Percentiles rank a stretch among this genome's conserved stretches.
phyloP scores from a whole-genome alignment of 306 rosid genomes.

The Gastrolobium bilobum region DNA sequence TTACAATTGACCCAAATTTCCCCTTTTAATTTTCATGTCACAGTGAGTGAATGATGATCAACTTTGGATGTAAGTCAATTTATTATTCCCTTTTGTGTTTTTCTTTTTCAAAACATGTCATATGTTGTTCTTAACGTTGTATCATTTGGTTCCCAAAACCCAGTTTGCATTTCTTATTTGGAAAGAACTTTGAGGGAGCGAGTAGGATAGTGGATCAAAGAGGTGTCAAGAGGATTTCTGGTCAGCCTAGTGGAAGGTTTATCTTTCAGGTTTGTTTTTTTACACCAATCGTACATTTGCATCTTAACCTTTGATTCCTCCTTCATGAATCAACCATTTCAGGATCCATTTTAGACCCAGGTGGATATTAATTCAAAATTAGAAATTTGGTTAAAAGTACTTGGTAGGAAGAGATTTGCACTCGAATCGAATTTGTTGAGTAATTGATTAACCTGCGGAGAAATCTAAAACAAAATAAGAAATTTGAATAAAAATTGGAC shows the following conservation, averaged over 20 bases:
- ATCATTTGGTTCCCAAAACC: slow-evolving; percentile 13
- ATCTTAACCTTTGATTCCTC: background rate
- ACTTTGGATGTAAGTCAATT: slow-evolving; percentile 56
- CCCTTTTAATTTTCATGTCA: slow-evolving; percentile 27
- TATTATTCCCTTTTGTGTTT: background rate
- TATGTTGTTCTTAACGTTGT: slow-evolving; percentile 6
- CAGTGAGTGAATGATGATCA: slow-evolving; percentile 60
- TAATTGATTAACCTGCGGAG: too few species aligned
- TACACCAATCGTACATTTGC: background rate
- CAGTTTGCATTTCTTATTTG: slow-evolving; percentile 91
- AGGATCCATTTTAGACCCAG: slow-evolving; percentile 3
- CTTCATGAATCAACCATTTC: background rate
- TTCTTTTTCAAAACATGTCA: background rate
- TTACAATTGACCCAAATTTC: slow-evolving; percentile 15
- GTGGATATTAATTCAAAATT: background rate
- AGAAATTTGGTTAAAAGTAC: background rate
- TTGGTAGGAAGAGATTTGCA: too few species aligned
- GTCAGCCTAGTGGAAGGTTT: slow-evolving; percentile 76
- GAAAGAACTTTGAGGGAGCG: slow-evolving; percentile 92
- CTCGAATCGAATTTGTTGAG: too few species aligned
- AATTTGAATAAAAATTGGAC: too few species aligned
- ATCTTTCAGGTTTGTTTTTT: slow-evolving; percentile 81
- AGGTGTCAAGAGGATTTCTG: slow-evolving; percentile 80
- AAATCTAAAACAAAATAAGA: too few species aligned
- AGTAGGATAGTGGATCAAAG: slow-evolving; percentile 85